Conservation (phyloP, 2,329 filamentous ascomycete genomes). For the Claviceps sp. region DNA sequence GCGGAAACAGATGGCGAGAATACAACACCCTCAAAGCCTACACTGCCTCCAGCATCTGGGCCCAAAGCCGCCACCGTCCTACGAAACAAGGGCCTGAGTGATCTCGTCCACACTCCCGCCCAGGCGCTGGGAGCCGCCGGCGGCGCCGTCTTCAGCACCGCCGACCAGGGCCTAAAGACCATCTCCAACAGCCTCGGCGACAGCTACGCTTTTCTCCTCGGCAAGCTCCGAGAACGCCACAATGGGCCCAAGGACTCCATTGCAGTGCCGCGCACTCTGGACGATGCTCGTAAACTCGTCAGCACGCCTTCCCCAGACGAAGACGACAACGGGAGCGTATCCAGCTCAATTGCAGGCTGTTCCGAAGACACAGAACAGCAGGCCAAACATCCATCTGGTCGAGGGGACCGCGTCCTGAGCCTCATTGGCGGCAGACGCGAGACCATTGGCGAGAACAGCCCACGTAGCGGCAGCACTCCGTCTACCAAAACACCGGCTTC, state of each 20-base stretch:
- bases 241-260: conserved; percentile 31
- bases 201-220: conserved; percentile 87
- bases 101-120: conserved; percentile 73
- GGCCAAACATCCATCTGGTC: conserved; percentile 16
- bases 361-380: conserved; percentile 20
- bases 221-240: conserved; percentile 66
- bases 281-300: conserved; percentile 83
- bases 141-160: conserved; percentile 74
- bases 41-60: conserved; percentile 23
- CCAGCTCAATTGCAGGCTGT: conserved; percentile 34
- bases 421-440: conserved; percentile 65
- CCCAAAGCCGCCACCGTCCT: conserved; percentile 34
- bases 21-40: conserved; percentile 21
- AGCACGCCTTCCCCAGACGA: conserved; percentile 55
- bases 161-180: conserved; percentile 83
- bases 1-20: conserved; percentile 19
- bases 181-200: conserved; percentile 84
- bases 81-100: conserved; percentile 67
- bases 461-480: conserved; percentile 43
- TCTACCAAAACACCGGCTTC: conserved; percentile 47
- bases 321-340: conserved; percentile 47
- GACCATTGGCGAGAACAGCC: conserved; percentile 60
- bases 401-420: conserved; percentile 54
- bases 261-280: conserved; percentile 72
- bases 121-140: conserved; percentile 71